Evolutionary conservation across 805 yeast genomes (phyloP), one percentile per base, ranked within the genome.

Genomic region (Pichia pseudocactophila): DNA sequence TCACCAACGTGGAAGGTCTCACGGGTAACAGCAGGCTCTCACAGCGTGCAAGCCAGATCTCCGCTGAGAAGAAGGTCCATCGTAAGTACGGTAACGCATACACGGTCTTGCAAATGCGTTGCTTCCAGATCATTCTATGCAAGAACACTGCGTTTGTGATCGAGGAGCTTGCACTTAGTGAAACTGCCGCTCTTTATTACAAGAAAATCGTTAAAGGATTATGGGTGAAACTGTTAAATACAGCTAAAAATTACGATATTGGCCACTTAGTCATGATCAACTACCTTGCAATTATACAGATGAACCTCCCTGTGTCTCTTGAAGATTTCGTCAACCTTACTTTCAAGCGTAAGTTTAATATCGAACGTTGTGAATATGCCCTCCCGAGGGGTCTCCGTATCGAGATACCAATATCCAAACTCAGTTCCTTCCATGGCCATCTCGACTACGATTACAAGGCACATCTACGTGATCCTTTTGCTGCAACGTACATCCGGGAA

Each of bases 221-320:
- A 35, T 59, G 63, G 64, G 34, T 36, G 2, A 42, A 36, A 37
- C 30, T 39, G 25, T 22, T 43, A 6, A 16, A 34, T 15, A 11
- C 9, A 6, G 33, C 30, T 13, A 27, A 37, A 25, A 19, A 28
- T 19, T n/a, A 25, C 25, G 18, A 26, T 28, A 12, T 36, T 12
- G 34, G 45, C 20, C 22, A 34, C 37, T 37, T 64, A 2, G 22
- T 70, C 4, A 52, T 69, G 7, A 51, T 79, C 1, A 58, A 77
- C 16, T 80, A 79, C 54, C 43, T 78, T 37, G 73, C 79, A 2
- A 54, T 73, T n/a, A 47, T 72, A 8, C 67, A 69, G 43, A 50
- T 76, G 47, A 64, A 68, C 25, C 45, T 68, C 17, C 82, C 86
- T 0, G 48, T 80, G 1, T 76, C 71, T 51, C 48, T 71, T 5